Evolutionary conservation across 2,329 filamentous ascomycete genomes (phyloP).

Genomic region (Parastagonospora nodorum): DNA sequence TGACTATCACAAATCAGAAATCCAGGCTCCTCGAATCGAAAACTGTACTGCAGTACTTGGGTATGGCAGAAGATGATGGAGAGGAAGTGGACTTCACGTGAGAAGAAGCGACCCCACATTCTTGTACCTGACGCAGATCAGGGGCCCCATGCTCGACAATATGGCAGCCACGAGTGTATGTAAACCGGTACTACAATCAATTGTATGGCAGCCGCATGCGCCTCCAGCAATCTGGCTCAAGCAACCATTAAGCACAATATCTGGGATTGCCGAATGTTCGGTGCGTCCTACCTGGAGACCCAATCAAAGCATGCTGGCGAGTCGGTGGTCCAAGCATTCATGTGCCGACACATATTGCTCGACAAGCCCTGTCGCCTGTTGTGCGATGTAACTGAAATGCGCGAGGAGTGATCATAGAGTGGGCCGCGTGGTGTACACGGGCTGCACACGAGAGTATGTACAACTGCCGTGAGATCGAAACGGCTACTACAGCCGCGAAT

Average conservation of each 20-base stretch:
- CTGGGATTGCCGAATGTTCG: constrained; percentile 17
- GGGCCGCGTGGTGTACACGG: background rate
- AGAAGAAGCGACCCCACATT: constrained; percentile 18
- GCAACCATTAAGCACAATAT: constrained; percentile 12
- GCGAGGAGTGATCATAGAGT: no score
- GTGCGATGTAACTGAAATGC: no score
- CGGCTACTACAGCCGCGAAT: constrained; percentile 25
- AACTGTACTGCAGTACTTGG: constrained; percentile 40
- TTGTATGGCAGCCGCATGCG: constrained; percentile 23
- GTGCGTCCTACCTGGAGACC: constrained; percentile 15
- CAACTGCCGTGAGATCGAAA: constrained; percentile 19
- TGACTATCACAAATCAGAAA: constrained; percentile 33
- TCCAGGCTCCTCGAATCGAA: constrained; percentile 37
- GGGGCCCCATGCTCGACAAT: constrained; percentile 8
- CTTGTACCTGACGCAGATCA: background rate
- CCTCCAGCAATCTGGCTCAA: constrained; percentile 14
- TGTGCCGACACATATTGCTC: no score
- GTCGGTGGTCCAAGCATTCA: no score
- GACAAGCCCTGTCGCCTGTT: no score
- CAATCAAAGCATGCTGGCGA: constrained; percentile 6
- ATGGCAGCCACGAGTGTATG: constrained; percentile 16
- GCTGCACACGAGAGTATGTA: constrained; percentile 10
- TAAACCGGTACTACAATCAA: constrained; percentile 19
- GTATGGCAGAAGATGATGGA: constrained; percentile 26
- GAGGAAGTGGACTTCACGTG: constrained; percentile 41